phyloP scores from a whole-genome alignment of 2,329 filamentous ascomycete genomes.

The Periglandula ipomoeae region DNA sequence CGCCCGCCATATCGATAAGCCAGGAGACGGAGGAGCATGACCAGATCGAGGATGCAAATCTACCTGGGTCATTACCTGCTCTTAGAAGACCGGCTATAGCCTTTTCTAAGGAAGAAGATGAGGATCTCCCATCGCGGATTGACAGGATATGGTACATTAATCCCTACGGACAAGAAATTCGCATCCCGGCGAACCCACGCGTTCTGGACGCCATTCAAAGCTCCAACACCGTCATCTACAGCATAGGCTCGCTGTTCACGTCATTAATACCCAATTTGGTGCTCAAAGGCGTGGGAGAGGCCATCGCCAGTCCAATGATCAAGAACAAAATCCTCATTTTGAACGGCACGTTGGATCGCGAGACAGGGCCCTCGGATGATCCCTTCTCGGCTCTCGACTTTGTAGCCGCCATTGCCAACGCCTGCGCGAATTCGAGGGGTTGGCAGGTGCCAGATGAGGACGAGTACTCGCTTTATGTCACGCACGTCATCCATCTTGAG shows the following conservation, averaged over 20 bases:
- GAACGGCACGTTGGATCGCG: slow-evolving; percentile 76
- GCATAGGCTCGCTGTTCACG: slow-evolving; percentile 89
- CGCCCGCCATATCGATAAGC: slow-evolving; percentile 24
- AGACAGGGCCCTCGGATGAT: slow-evolving; percentile 61
- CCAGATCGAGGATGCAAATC: slow-evolving; percentile 67
- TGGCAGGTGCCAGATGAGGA: slow-evolving; percentile 26
- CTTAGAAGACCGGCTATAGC: slow-evolving; percentile 72
- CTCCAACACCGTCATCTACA: slow-evolving; percentile 70
- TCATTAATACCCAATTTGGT: slow-evolving; percentile 78
- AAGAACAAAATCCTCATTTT: slow-evolving; percentile 73
- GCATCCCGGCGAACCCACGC: slow-evolving; percentile 71
- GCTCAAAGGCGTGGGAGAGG: slow-evolving; percentile 61
- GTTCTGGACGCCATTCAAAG: slow-evolving; percentile 59
- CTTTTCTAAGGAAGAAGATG: slow-evolving; percentile 68
- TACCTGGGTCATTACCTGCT: slow-evolving; percentile 71
- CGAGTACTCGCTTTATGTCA: slow-evolving; percentile 63
- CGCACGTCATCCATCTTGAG: slow-evolving; percentile 74
- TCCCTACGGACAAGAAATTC: slow-evolving; percentile 94
- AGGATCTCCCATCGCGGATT: slow-evolving; percentile 70
- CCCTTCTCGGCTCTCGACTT: slow-evolving; percentile 74
- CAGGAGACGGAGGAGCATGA: slow-evolving; percentile 49
- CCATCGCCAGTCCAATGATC: slow-evolving; percentile 33
- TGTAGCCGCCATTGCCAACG: slow-evolving; percentile 66
- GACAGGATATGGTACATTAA: slow-evolving; percentile 93
- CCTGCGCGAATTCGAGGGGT: slow-evolving; percentile 59